A percentile compares a stretch with the other conserved stretches of the same genome.
phyloP scores from a whole-genome alignment of 2,329 filamentous ascomycete species.

The Trichoderma polysporum region DNA sequence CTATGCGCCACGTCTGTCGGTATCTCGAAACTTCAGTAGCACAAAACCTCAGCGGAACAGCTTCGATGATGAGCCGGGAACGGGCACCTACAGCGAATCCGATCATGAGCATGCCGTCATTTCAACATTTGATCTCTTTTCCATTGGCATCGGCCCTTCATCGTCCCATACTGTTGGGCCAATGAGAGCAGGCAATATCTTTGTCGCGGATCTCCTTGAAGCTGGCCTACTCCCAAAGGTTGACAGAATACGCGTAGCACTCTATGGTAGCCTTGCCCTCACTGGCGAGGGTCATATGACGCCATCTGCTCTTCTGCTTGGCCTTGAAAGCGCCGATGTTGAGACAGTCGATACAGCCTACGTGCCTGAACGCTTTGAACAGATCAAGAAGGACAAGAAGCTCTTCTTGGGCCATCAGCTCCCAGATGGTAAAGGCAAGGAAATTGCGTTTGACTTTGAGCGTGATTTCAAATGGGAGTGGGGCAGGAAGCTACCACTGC shows the following conservation, averaged over 20 bases:
- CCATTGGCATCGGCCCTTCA: slow-evolving; percentile 14
- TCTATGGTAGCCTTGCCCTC: slow-evolving; percentile 15
- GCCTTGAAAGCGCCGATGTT: slow-evolving; percentile 8
- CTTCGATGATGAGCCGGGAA: slow-evolving; percentile 1
- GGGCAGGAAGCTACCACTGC: slow-evolving; percentile 8
- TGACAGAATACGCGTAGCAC: slow-evolving; percentile 4
- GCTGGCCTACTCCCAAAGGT: slow-evolving; percentile 9
- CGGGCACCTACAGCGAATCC: slow-evolving; percentile 7
- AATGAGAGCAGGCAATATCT: slow-evolving; percentile 13
- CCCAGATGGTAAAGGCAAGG: slow-evolving; percentile 3
- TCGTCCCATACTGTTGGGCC: slow-evolving; percentile 14
- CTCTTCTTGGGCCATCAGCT: slow-evolving; percentile 10
- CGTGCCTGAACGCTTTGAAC: slow-evolving; percentile 13
- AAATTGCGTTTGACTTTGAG: slow-evolving; percentile 12
- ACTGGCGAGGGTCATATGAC: slow-evolving; percentile 18
- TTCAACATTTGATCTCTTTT: slow-evolving; percentile 16
- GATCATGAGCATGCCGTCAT: slow-evolving; percentile 16
- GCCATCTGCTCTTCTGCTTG: slow-evolving; percentile 14
- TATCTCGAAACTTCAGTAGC: neutral
- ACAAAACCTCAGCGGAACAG: neutral
- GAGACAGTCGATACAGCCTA: slow-evolving; percentile 14
- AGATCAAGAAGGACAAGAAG: slow-evolving; percentile 15
- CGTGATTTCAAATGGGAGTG: slow-evolving; percentile 17
- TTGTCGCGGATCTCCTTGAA: slow-evolving; percentile 5
- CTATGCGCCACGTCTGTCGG: neutral